These are phyloP conservation scores for Lizonia empirigonia DNA, from an alignment of 2,329 filamentous ascomycete species.

Conservation along the genomic window DNA sequence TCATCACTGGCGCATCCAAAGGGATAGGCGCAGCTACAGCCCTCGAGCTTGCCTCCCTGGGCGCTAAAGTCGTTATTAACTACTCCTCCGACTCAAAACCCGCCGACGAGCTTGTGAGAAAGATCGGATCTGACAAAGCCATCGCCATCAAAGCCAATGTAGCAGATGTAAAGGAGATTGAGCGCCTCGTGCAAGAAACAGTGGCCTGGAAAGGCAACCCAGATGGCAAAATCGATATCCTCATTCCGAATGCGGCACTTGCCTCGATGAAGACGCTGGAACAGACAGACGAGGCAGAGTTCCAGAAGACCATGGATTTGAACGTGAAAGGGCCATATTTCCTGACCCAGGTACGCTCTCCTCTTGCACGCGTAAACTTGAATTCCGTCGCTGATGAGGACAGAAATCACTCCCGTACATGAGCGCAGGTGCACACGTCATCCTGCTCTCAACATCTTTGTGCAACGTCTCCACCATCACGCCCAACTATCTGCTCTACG, in stretches of 20 bases:
- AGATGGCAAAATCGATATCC: constrained; percentile 61
- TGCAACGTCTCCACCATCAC: constrained; percentile 21
- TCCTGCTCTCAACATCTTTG: constrained; percentile 31
- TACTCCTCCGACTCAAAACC: constrained; percentile 63
- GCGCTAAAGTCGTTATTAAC: constrained; percentile 56
- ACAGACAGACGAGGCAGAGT: constrained; percentile 66
- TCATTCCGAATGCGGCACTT: constrained; percentile 63
- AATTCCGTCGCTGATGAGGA: constrained; percentile 52
- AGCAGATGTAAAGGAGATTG: constrained; percentile 55
- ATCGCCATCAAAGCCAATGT: constrained; percentile 64
- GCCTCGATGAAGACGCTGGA: constrained; percentile 58
- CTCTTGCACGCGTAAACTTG: no score
- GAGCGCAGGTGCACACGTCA: constrained; percentile 16
- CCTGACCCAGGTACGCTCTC: constrained; percentile 22
- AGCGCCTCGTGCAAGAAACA: constrained; percentile 47
- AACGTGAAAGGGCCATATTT: constrained; percentile 53
- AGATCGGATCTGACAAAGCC: constrained; percentile 55
- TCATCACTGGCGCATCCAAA: constrained; percentile 39
- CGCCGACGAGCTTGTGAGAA: constrained; percentile 60
- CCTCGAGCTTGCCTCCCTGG: constrained; percentile 48
- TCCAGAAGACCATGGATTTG: constrained; percentile 66
- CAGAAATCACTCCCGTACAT: constrained; percentile 36
- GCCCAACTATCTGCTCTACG: constrained; percentile 51
- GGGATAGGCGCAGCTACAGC: constrained; percentile 41
- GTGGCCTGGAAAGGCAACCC: background rate